These are phyloP conservation scores for Sarcodon aspratus DNA, from an alignment of 768 basidiomycete genomes.

Conservation along the genomic window DNA sequence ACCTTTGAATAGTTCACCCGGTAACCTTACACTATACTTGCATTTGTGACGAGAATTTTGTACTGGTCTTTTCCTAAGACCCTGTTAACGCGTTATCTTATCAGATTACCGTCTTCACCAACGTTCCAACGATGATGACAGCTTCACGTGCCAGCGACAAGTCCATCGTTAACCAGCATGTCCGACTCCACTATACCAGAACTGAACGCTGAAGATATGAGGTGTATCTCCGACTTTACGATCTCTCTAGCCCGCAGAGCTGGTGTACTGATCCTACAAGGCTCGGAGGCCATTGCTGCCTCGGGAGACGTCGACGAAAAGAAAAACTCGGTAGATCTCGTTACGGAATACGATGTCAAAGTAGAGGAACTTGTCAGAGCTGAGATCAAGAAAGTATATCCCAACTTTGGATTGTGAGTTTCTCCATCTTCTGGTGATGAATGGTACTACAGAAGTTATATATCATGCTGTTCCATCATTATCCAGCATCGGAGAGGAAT, in stretches of 20 bases:
- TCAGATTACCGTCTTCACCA: no score
- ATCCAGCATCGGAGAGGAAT: conserved; percentile 86
- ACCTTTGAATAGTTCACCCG: no score
- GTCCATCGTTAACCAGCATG: no score
- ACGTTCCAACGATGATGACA: no score
- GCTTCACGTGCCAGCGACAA: no score
- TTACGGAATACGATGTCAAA: conserved; percentile 88
- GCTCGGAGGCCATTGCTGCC: conserved; percentile 61
- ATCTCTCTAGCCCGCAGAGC: conserved; percentile 62
- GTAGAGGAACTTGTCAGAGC: conserved; percentile 80
- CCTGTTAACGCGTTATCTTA: no score
- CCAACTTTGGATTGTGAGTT: conserved; percentile 74
- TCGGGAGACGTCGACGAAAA: conserved; percentile 59
- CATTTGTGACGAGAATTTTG: no score
- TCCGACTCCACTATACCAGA: background rate
- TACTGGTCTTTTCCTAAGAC: no score
- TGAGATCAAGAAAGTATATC: conserved; percentile 55
- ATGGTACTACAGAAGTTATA: background rate
- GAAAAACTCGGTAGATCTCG: conserved; percentile 90
- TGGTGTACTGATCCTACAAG: conserved; percentile 65
- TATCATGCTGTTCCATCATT: background rate
- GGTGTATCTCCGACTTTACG: conserved; percentile 56
- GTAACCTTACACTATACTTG: no score
- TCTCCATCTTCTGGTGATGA: background rate
- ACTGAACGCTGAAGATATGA: conserved; percentile 34